Evolutionary conservation across 1,284 basidiomycete genomes (phyloP), one percentile per base, ranked within the genome.

Genomic region (Pterulicium gracile): DNA sequence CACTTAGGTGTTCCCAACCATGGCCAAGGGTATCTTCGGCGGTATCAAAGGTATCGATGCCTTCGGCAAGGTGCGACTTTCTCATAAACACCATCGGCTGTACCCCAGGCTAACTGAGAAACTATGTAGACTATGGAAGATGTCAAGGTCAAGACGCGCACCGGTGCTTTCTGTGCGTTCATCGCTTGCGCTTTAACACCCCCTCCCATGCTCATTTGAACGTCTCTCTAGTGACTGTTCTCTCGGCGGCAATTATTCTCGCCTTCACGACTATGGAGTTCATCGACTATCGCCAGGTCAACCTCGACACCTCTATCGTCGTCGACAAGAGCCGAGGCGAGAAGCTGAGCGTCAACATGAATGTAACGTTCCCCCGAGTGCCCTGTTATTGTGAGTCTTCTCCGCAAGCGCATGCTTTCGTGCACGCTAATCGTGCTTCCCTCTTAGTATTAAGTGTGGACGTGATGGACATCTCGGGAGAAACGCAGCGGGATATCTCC

Each of bases 391-490:
- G 92, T 95, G 62, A 68, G 90, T 76, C 18, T 21, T 24, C 32
- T 32, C 20, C 4, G 12, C 17, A 14, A 24, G n/a, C 3, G 24
- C 2, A 17, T 24, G 22, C 21, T 20, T 49, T 27, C 12, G 21
- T 23, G 36, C 24, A 20, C 27, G 36, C 24, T 4, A 24, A 15
- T 32, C 43, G 2, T 43, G 44, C 44, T 47, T 13, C 40, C 32
- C 19, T 46, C 44, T 4, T 56, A 96, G 92, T 97, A 42, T 74
- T 97, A 44, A 93, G 89, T 60, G 66, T 98, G 47, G 96, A 98
- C 63, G 81, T 98, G 46, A 96, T 97, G 88, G 96, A 99, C 61
- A 96, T 98, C 51, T 91, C 88, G 48, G 96, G 96, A 21, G 95
- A 98, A 68, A 81, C 87, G 40, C 92, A 96, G 61, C 76, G 84